Evolutionary conservation across 2,329 filamentous ascomycete species (phyloP), one percentile per base, ranked within the genome.

Genomic region (Celoporthe dispersa): DNA sequence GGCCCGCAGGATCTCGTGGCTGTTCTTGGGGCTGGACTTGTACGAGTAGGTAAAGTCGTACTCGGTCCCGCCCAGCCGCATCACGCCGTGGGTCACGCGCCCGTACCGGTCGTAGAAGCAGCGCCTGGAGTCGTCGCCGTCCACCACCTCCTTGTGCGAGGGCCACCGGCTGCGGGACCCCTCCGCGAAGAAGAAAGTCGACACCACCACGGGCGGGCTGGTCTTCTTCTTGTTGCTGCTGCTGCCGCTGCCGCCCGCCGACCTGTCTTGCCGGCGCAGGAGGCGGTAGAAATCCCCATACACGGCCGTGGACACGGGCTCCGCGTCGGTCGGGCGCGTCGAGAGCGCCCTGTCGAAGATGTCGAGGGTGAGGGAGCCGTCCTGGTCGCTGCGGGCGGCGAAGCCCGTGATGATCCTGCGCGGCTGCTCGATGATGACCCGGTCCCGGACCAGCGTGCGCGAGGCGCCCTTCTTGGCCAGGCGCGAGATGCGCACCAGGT

Each of bases 31-130:
- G 3, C 74, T 75, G 3, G 75, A 73, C 68, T 79, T 79, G 74
- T 80, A 81, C 57, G 77, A 77, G 66, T 80, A 81, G 35, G 74
- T 73, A 67, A 81, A 81, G 0, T 77, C 76, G 61, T 78, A 79
- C 64, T 77, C 75, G 2, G 71, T 73, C 8, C 72, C 74, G 1
- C 73, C 75, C 14, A 79, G 72, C 3, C 73, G 72, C 39, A 79
- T 70, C 22, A 75, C 76, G 25, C 80, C 80, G 22, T 75, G 73
- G 6, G 73, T 74, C 55, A 80, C 76, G 33, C 80, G 75, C 1
- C 80, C 79, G 39, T 78, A 73, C 25, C 76, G 76, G 71, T 81
- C 80, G 55, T 81, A 81, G 68, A 76, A 77, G 67, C 77, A 78
- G 2, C 74, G 72, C 41, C 74, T 76, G 51, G 69, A 72, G 64